Evolutionary conservation across 345 rosid species (phyloP).

Genomic region (Gossypium thurberi): DNA sequence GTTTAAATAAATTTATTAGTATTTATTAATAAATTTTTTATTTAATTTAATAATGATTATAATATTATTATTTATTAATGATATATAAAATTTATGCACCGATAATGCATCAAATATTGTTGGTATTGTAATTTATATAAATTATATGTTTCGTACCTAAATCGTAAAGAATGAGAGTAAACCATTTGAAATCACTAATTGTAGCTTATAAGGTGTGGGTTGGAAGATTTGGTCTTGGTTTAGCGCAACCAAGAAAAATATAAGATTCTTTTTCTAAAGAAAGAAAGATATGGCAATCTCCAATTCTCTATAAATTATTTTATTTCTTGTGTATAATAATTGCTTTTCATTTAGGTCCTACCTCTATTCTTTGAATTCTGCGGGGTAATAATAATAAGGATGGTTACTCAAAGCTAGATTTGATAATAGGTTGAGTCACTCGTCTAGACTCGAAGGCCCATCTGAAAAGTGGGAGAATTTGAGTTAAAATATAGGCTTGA

Average conservation of each 20-base stretch:
- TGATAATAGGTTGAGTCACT: no score
- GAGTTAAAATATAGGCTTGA: rapidly evolving
- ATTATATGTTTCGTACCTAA: no score
- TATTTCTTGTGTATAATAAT: not conserved
- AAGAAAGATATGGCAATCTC: not conserved
- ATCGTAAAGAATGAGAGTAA: no score
- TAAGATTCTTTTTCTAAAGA: no score
- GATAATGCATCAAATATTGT: no score
- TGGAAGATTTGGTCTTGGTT: not conserved
- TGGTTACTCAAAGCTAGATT: no score
- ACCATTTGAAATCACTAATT: not conserved
- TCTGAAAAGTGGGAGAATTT: rapidly evolving
- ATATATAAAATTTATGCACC: no score
- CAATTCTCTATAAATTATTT: not conserved
- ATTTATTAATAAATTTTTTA: no score
- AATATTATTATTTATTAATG: no score
- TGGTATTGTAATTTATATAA: no score
- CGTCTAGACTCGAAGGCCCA: rapidly evolving
- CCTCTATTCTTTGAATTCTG: not conserved
- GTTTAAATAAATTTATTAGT: no score
- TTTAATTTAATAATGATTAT: no score
- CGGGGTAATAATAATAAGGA: not conserved
- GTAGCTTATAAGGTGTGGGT: not conserved
- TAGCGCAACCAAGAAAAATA: not conserved
- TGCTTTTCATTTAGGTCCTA: not conserved